Evolutionary conservation across 495 filamentous ascomycete species (phyloP), one percentile per base, ranked within the genome.

Genomic region (Neurospora sp.): DNA sequence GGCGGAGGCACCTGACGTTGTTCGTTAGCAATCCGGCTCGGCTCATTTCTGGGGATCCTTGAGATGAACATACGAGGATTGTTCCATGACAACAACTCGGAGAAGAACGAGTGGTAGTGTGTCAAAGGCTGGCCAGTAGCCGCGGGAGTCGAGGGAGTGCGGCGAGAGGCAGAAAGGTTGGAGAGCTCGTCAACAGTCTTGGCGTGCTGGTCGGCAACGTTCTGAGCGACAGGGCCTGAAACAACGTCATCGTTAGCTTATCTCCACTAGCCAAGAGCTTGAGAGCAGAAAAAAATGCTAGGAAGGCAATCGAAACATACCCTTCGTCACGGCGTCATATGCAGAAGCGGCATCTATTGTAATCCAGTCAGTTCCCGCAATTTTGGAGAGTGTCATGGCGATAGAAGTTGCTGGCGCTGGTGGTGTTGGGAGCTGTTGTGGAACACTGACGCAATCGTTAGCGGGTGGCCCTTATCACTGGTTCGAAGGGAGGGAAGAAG

Each of bases 81-180:
- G 78, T 88, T 84, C 87, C 87, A 89, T 71, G 87, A 89, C 71
- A 99, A 82, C 71, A 99, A 87, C 81, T 92, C 93, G 78, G 93
- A 93, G 85, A 98, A 94, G 84, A 98, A 89, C 41, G 94, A 97
- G 84, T 98, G 96, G 83, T 98, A 99, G 83, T 94, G 92, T 69
- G 94, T 98, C 84, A 98, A 83, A 37, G 91, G 91, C 81, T 98
- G 94, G 77, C 93, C 94, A 78, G 90, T 96, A 75, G 89, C 90
- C 77, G 93, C 89, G 44, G 88, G 88, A 73, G 90, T 85, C 41
- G 87, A 82, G 54, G 93, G 92, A 70, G 89, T 89, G 71, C 88
- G 86, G 74, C 91, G 91, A 72, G 92, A 77, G 75, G 89, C 88
- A 77, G 92, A 90, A 71, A 97, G 85, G 78, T 93, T 92, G 79